Percentiles rank a stretch among this genome's conserved stretches.
These are phyloP conservation scores for Colletotrichum neosansevieriae DNA, from an alignment of 2,329 filamentous ascomycete species.

Conservation along the genomic window DNA sequence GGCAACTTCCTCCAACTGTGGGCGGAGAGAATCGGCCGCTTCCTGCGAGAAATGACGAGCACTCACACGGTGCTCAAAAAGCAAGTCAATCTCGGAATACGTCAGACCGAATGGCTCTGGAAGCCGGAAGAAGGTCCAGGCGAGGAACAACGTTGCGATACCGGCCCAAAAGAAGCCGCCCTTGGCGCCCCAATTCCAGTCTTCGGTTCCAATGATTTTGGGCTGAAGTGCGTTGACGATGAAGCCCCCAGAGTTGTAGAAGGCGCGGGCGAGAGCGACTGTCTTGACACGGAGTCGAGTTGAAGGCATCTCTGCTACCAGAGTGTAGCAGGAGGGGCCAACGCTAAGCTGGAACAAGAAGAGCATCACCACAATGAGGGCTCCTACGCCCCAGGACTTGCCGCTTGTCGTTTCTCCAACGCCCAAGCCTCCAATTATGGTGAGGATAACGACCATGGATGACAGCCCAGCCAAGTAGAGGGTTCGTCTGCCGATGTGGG, in stretches of 20 bases:
- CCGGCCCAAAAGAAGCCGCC: constrained; percentile 47
- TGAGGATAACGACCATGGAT: constrained; percentile 54
- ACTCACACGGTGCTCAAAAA: constrained; percentile 43
- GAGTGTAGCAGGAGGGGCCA: constrained; percentile 57
- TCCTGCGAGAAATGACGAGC: constrained; percentile 40
- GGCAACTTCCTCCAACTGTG: constrained; percentile 40
- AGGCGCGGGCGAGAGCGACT: constrained; percentile 57
- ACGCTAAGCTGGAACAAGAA: constrained; percentile 54
- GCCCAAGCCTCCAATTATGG: constrained; percentile 50
- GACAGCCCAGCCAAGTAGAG: constrained; percentile 55
- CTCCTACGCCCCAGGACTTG: constrained; percentile 54
- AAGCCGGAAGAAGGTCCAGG: constrained; percentile 48
- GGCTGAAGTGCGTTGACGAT: constrained; percentile 46
- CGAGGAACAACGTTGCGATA: constrained; percentile 46
- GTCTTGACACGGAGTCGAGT: constrained; percentile 61
- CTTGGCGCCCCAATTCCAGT: constrained; percentile 49
- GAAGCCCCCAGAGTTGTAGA: constrained; percentile 56
- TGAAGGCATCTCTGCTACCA: constrained; percentile 58
- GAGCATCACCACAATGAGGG: constrained; percentile 58
- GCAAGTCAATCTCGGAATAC: constrained; percentile 44
- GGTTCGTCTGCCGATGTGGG: constrained; percentile 53
- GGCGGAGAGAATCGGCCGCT: constrained; percentile 35
- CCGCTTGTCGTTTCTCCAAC: constrained; percentile 48
- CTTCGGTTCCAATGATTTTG: constrained; percentile 39
- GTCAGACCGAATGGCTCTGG: constrained; percentile 47